Conservation (phyloP, 176 grass and related monocot genomes). For the Carex pumila region DNA sequence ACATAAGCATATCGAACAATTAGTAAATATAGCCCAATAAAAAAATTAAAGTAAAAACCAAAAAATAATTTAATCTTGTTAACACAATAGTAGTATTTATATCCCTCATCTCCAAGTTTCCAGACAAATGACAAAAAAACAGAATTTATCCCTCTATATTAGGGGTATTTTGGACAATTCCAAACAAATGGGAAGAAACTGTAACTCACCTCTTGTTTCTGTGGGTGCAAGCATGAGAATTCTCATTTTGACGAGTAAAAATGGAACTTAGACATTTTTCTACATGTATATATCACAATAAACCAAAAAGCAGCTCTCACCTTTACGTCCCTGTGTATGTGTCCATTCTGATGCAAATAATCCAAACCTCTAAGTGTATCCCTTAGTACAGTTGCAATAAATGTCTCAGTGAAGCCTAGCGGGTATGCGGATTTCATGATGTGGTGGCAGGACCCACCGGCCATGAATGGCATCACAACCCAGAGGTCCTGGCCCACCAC, state of each 20-base stretch:
- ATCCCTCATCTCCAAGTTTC: background rate
- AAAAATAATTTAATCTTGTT: background rate
- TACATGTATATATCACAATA: background rate
- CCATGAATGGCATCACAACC: slow-evolving; percentile 96
- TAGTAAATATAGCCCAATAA: background rate
- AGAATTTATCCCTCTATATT: background rate
- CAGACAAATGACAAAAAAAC: background rate
- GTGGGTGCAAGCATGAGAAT: background rate
- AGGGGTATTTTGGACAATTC: background rate
- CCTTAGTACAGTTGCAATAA: slow-evolving; percentile 73
- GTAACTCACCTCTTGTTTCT: background rate
- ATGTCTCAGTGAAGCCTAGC: slow-evolving; percentile 56
- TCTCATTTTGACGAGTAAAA: background rate
- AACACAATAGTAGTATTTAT: background rate
- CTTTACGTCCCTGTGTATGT: slow-evolving; percentile 91
- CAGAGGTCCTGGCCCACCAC: slow-evolving; percentile 43
- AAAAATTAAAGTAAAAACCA: background rate
- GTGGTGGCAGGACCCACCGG: slow-evolving; percentile 80
- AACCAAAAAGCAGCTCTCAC: slow-evolving; percentile 9
- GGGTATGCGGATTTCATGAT: slow-evolving; percentile 79
- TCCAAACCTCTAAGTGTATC: slow-evolving; percentile 62
- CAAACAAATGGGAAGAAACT: background rate
- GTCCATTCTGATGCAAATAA: slow-evolving; percentile 79
- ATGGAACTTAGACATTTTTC: background rate
- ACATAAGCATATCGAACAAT: slow-evolving; percentile 4